Evolutionary conservation across 169 alveolate genomes (phyloP).

Genomic region (Plasmodium knowlesi): DNA sequence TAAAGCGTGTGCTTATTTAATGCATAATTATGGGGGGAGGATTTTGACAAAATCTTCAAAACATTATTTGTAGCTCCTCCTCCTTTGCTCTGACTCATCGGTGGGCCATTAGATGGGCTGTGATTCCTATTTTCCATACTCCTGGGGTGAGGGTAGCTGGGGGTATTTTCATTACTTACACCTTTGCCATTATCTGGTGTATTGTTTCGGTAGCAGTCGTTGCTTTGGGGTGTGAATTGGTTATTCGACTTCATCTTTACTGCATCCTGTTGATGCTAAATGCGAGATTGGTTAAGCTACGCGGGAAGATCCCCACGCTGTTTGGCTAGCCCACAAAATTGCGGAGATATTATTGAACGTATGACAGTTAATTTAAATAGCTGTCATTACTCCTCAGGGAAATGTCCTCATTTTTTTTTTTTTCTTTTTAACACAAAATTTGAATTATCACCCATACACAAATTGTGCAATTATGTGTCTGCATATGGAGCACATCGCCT

Average conservation of each 20-base stretch:
- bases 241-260: background rate
- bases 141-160: background rate
- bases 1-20: background rate
- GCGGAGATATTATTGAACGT: background rate
- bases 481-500: background rate
- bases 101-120: background rate
- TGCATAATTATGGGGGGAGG: constrained; percentile 2
- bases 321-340: background rate
- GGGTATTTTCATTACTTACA: constrained; percentile 3
- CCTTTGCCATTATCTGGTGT: background rate
- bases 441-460: background rate
- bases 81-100: background rate
- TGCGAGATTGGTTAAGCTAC: background rate
- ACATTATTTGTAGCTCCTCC: background rate
- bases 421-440: background rate
- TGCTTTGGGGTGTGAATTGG: background rate
- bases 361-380: background rate
- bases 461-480: background rate
- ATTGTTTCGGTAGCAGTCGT: constrained; percentile 1
- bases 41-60: background rate
- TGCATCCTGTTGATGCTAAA: background rate
- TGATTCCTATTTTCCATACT: background rate
- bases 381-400: background rate
- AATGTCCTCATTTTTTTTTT: background rate
- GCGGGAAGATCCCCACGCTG: background rate